phyloP scores from a whole-genome alignment of 2,329 filamentous ascomycete species.

The Allantophomopsis lycopodina region DNA sequence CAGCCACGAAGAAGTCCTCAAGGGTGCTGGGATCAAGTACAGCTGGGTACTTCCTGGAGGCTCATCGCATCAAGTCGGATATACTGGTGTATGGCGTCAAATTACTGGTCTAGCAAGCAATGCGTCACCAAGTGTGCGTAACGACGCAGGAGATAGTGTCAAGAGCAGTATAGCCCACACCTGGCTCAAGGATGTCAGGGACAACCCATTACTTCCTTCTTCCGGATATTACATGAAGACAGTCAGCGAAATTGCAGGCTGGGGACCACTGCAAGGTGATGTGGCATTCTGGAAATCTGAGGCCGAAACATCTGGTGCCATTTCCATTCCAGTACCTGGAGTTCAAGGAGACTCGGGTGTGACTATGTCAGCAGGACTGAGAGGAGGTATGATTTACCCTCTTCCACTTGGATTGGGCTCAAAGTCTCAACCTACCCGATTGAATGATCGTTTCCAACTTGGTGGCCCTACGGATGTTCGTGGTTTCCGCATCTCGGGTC shows the following conservation, averaged over 20 bases:
- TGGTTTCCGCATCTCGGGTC: conserved; percentile 78
- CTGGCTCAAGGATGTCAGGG: conserved; percentile 67
- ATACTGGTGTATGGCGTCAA: conserved; percentile 77
- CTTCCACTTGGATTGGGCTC: conserved; percentile 47
- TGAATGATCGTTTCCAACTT: conserved; percentile 92
- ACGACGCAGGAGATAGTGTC: conserved; percentile 79
- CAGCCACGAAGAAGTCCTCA: conserved; percentile 80
- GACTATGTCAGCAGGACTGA: conserved; percentile 69
- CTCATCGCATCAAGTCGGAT: conserved; percentile 64
- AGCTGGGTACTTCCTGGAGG: conserved; percentile 55
- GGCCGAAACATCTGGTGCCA: conserved; percentile 62
- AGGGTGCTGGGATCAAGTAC: conserved; percentile 63
- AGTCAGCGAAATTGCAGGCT: conserved; percentile 72
- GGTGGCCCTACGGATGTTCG: conserved; percentile 91
- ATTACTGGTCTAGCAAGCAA: conserved; percentile 63
- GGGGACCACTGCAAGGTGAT: conserved; percentile 72
- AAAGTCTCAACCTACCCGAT: conserved; percentile 51
- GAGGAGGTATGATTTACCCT: conserved; percentile 74
- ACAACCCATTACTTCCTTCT: conserved; percentile 74
- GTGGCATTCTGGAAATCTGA: conserved; percentile 94
- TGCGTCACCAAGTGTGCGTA: conserved; percentile 70
- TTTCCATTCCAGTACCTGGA: conserved; percentile 61
- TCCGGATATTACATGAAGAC: conserved; percentile 71
- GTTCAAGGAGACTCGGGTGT: conserved; percentile 59
- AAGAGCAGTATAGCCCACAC: conserved; percentile 79